These are phyloP conservation scores for Cystofilobasidium macerans DNA, from an alignment of 768 basidiomycete genomes.

Conservation along the genomic window DNA sequence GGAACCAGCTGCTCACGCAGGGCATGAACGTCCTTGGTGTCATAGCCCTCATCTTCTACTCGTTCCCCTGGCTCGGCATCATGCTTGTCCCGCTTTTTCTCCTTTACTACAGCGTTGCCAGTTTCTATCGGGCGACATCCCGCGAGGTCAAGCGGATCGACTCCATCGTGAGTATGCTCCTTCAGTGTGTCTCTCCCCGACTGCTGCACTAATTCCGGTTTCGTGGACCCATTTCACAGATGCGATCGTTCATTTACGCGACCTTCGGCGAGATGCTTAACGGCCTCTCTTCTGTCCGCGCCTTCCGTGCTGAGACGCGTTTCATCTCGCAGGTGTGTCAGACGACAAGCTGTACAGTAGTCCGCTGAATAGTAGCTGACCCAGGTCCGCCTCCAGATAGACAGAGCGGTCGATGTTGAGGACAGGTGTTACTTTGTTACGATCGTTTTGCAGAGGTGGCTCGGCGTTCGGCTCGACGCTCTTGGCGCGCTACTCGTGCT, in stretches of 20 bases:
- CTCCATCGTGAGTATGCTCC: neutral
- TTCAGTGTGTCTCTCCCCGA: neutral
- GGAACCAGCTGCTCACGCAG: constrained; percentile 10
- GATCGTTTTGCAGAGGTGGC: constrained; percentile 45
- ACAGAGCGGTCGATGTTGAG: constrained; percentile 45
- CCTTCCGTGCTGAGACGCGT: constrained; percentile 66
- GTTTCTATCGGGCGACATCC: constrained; percentile 75
- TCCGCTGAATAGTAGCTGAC: neutral
- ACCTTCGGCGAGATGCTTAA: constrained; percentile 86
- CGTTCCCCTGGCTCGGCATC: constrained; percentile 18
- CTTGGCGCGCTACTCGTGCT: constrained; percentile 57
- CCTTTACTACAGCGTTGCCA: constrained; percentile 59
- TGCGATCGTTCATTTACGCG: constrained; percentile 79
- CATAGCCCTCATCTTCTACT: constrained; percentile 10
- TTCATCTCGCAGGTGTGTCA: constrained; percentile 67
- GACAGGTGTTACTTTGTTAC: constrained; percentile 46
- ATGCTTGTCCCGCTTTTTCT: constrained; percentile 28
- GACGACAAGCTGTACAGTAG: constrained; percentile 52
- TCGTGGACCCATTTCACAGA: constrained; percentile 45
- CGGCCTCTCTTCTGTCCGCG: constrained; percentile 63
- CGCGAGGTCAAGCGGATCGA: constrained; percentile 60
- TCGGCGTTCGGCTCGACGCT: constrained; percentile 76
- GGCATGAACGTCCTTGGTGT: constrained; percentile 14
- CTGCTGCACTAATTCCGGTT: neutral
- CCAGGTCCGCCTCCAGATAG: constrained; percentile 8